These are phyloP conservation scores for Bifiguratus adelaidae DNA, from an alignment of 192 early-diverging fungal species.

Conservation along the genomic window DNA sequence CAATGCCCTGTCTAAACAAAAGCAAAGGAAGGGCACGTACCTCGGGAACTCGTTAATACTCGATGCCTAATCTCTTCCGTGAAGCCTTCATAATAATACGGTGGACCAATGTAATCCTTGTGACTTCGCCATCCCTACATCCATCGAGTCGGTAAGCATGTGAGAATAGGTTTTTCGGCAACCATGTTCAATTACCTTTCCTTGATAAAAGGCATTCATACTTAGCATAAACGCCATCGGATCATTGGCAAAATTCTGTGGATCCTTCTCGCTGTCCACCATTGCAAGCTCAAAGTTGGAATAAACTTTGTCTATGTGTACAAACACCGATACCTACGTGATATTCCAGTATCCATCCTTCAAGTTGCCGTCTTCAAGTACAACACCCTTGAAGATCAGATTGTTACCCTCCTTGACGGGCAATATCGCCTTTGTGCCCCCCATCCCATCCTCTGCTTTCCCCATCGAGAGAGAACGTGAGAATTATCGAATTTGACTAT, in stretches of 20 bases:
- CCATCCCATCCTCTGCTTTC: no score
- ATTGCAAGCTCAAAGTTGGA: no score
- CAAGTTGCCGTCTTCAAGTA: no score
- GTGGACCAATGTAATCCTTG: conserved; percentile 60
- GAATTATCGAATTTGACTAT: no score
- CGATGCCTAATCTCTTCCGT: conserved; percentile 47
- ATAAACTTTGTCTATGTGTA: no score
- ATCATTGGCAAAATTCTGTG: conserved; percentile 49
- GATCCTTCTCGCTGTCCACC: conserved; percentile 29
- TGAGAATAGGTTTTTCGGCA: neutral
- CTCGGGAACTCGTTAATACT: conserved; percentile 37
- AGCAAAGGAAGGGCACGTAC: conserved; percentile 21
- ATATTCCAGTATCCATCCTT: no score
- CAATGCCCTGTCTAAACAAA: neutral
- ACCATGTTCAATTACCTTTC: conserved; percentile 29
- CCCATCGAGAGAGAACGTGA: no score
- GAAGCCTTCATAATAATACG: conserved; percentile 59
- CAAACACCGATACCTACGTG: no score
- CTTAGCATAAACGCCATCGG: conserved; percentile 61
- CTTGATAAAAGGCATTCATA: conserved; percentile 39
- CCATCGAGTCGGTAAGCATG: neutral
- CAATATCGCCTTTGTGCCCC: no score
- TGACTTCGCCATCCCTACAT: conserved; percentile 71
- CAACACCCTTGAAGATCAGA: no score
- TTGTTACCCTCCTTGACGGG: no score